Evolutionary conservation across 805 yeast species (phyloP).

Genomic region (Kuraishia cidri): DNA sequence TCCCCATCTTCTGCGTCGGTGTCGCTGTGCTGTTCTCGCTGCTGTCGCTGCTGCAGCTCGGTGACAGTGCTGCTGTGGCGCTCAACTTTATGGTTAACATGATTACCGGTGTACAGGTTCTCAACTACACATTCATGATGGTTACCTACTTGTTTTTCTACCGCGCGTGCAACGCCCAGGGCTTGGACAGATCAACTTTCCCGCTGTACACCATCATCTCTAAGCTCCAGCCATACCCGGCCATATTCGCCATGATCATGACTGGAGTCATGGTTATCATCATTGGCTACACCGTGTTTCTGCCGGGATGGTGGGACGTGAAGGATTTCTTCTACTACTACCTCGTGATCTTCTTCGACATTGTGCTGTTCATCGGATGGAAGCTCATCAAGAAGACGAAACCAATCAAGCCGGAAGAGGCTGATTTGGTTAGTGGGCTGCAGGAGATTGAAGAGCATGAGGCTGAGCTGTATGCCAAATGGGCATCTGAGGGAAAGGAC

Average conservation of each 20-base stretch:
- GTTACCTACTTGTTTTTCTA: constrained; percentile 54
- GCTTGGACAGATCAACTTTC: constrained; percentile 31
- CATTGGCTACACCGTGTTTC: constrained; percentile 64
- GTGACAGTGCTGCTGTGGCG: constrained; percentile 50
- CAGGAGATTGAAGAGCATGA: constrained; percentile 57
- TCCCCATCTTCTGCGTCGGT: constrained; percentile 35
- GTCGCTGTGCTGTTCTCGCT: constrained; percentile 32
- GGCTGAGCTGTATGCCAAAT: too few species aligned
- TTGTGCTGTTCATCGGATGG: constrained; percentile 40
- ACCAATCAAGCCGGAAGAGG: constrained; percentile 32
- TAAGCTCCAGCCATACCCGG: constrained; percentile 53
- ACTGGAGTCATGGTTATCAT: constrained; percentile 44
- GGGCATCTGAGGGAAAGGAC: too few species aligned
- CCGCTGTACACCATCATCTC: constrained; percentile 46
- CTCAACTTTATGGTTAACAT: constrained; percentile 66
- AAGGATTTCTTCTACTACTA: constrained; percentile 61
- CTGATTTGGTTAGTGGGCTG: constrained; percentile 45
- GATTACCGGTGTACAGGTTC: constrained; percentile 61
- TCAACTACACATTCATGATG: constrained; percentile 49
- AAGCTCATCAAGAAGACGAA: constrained; percentile 41
- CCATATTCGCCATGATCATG: constrained; percentile 36
- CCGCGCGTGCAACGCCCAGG: constrained; percentile 47
- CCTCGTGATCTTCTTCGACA: constrained; percentile 55
- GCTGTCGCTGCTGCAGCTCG: constrained; percentile 38
- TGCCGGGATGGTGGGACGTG: constrained; percentile 48